A percentile compares a stretch with the other conserved stretches of the same genome.
Evolutionary conservation across 495 filamentous ascomycete genomes (phyloP).

Genomic region (Hypoxylon perforatum): DNA sequence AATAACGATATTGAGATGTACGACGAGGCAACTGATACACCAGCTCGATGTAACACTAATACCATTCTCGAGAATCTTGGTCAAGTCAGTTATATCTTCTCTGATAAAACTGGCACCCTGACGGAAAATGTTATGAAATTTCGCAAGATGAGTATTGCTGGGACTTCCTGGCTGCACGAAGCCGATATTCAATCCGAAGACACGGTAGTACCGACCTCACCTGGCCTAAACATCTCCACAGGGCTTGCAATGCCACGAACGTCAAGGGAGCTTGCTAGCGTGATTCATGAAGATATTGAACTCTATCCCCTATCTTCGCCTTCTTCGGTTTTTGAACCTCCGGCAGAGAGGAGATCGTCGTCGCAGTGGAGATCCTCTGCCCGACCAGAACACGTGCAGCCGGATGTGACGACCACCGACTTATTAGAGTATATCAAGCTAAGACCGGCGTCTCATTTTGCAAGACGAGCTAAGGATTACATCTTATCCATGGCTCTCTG

Average conservation of each 20-base stretch:
- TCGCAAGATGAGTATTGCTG: conserved; percentile 87
- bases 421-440: conserved; percentile 78
- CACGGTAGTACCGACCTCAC: conserved; percentile 12
- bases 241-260: conserved; percentile 25
- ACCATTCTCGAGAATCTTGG: conserved; percentile 94
- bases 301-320: conserved; percentile 40
- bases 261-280: conserved; percentile 34
- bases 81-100: conserved; percentile 91
- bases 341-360: conserved; percentile 43
- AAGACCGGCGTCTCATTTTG: conserved; percentile 81
- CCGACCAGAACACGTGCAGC: conserved; percentile 57
- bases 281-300: conserved; percentile 46
- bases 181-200: conserved; percentile 68
- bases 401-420: conserved; percentile 71
- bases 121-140: conserved; percentile 95
- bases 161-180: conserved; percentile 87
- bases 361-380: conserved; percentile 53
- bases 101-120: conserved; percentile 92
- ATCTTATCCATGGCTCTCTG: conserved; percentile 86
- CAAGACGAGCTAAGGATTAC: conserved; percentile 82
- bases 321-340: conserved; percentile 24
- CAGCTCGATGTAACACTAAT: conserved; percentile 86
- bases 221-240: conserved; percentile 3
- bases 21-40: conserved; percentile 82
- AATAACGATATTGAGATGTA: conserved; percentile 90